Conservation (phyloP, 2,329 filamentous ascomycete species). For the Fusarium sp. region DNA sequence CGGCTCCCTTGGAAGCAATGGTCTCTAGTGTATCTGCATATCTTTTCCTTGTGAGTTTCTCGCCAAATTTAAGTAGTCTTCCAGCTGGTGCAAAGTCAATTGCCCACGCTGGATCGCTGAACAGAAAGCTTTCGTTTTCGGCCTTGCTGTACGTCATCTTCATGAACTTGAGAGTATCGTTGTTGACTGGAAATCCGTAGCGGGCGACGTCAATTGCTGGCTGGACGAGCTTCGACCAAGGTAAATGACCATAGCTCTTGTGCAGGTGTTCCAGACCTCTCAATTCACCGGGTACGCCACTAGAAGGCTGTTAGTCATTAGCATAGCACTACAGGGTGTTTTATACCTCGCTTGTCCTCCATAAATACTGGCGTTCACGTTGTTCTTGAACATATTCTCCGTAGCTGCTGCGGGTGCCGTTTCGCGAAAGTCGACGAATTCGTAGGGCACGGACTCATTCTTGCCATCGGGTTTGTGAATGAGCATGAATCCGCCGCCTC, state of each 20-base stretch:
- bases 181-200: constrained; percentile 75
- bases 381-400: constrained; percentile 82
- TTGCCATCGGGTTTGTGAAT: constrained; percentile 70
- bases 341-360: constrained; percentile 78
- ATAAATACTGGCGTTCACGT: constrained; percentile 69
- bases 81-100: constrained; percentile 86
- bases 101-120: constrained; percentile 78
- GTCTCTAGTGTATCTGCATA: constrained; percentile 79
- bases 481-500: constrained; percentile 83
- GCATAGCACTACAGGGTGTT: background rate
- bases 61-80: constrained; percentile 70
- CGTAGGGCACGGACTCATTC: constrained; percentile 60
- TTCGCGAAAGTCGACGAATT: constrained; percentile 87
- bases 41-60: constrained; percentile 78
- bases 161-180: constrained; percentile 80
- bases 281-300: constrained; percentile 76
- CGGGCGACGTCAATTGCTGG: constrained; percentile 79
- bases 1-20: constrained; percentile 72
- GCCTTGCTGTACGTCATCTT: constrained; percentile 54
- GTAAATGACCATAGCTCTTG: constrained; percentile 69
- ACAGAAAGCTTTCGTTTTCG: constrained; percentile 66
- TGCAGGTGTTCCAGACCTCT: constrained; percentile 81
- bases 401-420: constrained; percentile 82
- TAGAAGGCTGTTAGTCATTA: constrained; percentile 30
- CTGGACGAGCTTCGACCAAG: constrained; percentile 73